Conservation (phyloP, 1,284 basidiomycete species). For the Irpex sp. region DNA sequence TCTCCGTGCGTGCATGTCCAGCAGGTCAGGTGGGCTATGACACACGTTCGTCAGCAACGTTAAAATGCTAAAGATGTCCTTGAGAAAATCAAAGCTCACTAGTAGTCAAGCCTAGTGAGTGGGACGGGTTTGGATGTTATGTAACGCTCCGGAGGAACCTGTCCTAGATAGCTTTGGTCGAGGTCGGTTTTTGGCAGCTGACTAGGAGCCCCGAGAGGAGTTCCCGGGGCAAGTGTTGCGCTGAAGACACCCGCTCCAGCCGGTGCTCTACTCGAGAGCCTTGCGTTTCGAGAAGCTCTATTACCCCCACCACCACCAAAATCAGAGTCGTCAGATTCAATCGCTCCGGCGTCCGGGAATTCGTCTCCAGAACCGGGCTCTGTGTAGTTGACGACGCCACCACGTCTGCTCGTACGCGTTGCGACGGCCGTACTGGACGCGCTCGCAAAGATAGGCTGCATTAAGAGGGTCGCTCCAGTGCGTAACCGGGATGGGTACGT, state of each 20-base stretch:
- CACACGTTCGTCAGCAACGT: not conserved
- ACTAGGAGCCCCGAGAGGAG: constrained; percentile 11
- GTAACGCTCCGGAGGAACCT: constrained; percentile 77
- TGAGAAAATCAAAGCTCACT: constrained; percentile 18
- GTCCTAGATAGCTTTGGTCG: constrained; percentile 86
- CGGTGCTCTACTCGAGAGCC: constrained; percentile 30
- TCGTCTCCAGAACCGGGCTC: constrained; percentile 83
- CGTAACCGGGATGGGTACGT: constrained; percentile 89
- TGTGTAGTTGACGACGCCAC: constrained; percentile 78
- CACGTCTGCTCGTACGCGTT: constrained; percentile 45
- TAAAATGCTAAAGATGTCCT: not conserved
- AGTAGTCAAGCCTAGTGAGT: constrained; percentile 57
- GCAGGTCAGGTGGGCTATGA: constrained; percentile 55
- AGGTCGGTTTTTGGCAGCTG: constrained; percentile 49
- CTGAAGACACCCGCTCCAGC: constrained; percentile 31
- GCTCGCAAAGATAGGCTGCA: constrained; percentile 76
- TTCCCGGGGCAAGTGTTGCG: constrained; percentile 14
- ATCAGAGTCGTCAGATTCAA: constrained; percentile 74
- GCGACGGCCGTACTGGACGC: constrained; percentile 31
- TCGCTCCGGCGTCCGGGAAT: constrained; percentile 68
- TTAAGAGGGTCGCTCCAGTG: constrained; percentile 85
- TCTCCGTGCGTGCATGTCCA: constrained; percentile 59
- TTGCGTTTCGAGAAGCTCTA: constrained; percentile 34
- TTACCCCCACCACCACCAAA: constrained; percentile 49
- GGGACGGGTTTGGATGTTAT: constrained; percentile 58